These are phyloP conservation scores for Zygoascus biomembranicola DNA, from an alignment of 805 yeast species.

Conservation along the genomic window DNA sequence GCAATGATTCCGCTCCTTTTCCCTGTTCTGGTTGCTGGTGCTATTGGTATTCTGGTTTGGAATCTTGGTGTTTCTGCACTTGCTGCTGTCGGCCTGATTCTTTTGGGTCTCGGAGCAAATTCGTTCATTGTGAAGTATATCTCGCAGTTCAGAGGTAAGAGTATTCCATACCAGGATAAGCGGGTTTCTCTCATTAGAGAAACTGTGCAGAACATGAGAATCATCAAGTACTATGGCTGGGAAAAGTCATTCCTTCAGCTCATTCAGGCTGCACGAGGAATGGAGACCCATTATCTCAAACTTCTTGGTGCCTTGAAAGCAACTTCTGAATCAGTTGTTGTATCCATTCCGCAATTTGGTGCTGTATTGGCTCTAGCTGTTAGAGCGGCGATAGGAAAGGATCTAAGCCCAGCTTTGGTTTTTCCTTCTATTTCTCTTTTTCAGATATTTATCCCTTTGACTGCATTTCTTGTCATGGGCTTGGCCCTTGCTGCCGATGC, in stretches of 20 bases:
- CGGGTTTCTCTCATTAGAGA: slow-evolving; percentile 74
- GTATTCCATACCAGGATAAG: slow-evolving; percentile 51
- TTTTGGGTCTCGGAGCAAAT: slow-evolving; percentile 26
- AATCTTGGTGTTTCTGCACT: slow-evolving; percentile 60
- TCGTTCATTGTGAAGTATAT: slow-evolving; percentile 21
- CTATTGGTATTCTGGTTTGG: slow-evolving; percentile 48
- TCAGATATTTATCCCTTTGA: slow-evolving; percentile 57
- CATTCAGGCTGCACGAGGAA: slow-evolving; percentile 42
- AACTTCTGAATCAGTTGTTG: slow-evolving; percentile 51
- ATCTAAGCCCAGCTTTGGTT: slow-evolving; percentile 47
- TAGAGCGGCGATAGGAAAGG: slow-evolving; percentile 35
- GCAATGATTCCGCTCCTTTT: slow-evolving; percentile 53
- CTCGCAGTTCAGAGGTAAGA: slow-evolving; percentile 45
- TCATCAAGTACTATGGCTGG: slow-evolving; percentile 83
- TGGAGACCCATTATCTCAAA: slow-evolving; percentile 54
- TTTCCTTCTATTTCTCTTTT: slow-evolving; percentile 67
- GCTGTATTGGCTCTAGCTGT: slow-evolving; percentile 53
- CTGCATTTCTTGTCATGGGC: slow-evolving; percentile 59
- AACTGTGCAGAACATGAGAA: slow-evolving; percentile 64
- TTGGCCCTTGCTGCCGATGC: slow-evolving; percentile 75
- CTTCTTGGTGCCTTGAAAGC: slow-evolving; percentile 58
- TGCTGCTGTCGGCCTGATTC: slow-evolving; percentile 46
- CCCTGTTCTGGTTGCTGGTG: slow-evolving; percentile 50
- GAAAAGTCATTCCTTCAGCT: slow-evolving; percentile 58
- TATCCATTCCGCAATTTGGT: slow-evolving; percentile 58